Evolutionary conservation across 2,329 filamentous ascomycete genomes (phyloP).

Genomic region (Nemania diffusa): DNA sequence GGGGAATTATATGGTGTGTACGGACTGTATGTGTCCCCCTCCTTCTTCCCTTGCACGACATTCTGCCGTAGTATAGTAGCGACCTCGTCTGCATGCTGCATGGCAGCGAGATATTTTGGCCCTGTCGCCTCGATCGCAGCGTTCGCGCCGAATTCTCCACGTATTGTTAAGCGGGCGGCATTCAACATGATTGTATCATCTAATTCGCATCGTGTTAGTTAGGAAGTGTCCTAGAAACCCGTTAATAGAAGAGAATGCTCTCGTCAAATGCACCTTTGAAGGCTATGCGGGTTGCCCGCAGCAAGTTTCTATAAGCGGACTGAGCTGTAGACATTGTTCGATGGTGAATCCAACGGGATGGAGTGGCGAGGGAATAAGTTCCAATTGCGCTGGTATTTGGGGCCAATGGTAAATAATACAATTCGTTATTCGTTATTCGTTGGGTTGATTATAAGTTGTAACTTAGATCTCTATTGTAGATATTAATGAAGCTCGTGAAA

Average conservation of each 20-base stretch:
- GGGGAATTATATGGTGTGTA: conserved; percentile 31
- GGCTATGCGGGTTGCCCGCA: conserved; percentile 83
- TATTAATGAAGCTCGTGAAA: conserved; percentile 1
- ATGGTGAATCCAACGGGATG: neutral
- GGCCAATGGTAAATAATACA: neutral
- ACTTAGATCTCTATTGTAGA: too few relatives aligned
- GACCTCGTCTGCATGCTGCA: conserved; percentile 84
- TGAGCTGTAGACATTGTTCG: conserved; percentile 59
- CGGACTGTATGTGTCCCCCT: conserved; percentile 70
- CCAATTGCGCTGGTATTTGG: neutral
- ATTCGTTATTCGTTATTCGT: too few relatives aligned
- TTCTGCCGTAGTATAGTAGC: conserved; percentile 83
- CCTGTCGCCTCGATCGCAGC: conserved; percentile 67
- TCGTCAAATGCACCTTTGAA: conserved; percentile 73
- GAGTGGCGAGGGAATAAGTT: neutral
- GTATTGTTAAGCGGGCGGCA: conserved; percentile 78
- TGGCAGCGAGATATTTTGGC: conserved; percentile 69
- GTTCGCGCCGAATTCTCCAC: conserved; percentile 77
- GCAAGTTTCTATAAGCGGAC: conserved; percentile 78
- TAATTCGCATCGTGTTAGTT: conserved; percentile 50
- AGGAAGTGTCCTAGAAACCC: neutral
- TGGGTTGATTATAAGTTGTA: too few relatives aligned
- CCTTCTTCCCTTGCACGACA: conserved; percentile 81
- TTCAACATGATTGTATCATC: conserved; percentile 75
- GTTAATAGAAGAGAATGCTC: neutral